Evolutionary conservation across 2,329 filamentous ascomycete species (phyloP).

Genomic region (Echinosphaeria canescens): DNA sequence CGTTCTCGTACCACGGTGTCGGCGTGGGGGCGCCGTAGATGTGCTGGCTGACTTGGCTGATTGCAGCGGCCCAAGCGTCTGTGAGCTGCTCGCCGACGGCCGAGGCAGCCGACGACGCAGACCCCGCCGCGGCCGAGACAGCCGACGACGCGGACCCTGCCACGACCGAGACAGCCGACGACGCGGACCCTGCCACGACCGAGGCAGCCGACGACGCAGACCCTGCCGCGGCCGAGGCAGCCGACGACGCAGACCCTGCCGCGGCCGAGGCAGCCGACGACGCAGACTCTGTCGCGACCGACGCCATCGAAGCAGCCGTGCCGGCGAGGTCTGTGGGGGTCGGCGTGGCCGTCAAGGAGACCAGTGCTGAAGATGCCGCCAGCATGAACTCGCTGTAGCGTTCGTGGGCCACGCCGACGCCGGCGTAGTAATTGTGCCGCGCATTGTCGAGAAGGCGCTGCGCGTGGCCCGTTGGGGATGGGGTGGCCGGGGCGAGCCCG

Average conservation of each 20-base stretch:
- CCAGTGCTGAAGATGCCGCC: slow-evolving; percentile 49
- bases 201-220: slow-evolving; percentile 23
- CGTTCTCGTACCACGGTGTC: slow-evolving; percentile 29
- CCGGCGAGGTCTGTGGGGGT: slow-evolving; percentile 31
- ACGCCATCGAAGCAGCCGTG: slow-evolving; percentile 20
- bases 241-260: slow-evolving; percentile 15
- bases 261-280: slow-evolving; percentile 21
- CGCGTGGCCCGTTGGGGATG: slow-evolving; percentile 17
- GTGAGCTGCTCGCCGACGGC: slow-evolving; percentile 14
- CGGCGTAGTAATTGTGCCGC: slow-evolving; percentile 51
- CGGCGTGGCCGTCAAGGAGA: slow-evolving; percentile 32
- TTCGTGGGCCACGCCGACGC: slow-evolving; percentile 56
- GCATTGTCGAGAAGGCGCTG: slow-evolving; percentile 40
- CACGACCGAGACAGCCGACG: slow-evolving; percentile 20
- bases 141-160: slow-evolving; percentile 18
- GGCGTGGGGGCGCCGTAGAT: slow-evolving; percentile 46
- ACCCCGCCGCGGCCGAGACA: slow-evolving; percentile 17
- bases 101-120: slow-evolving; percentile 15
- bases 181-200: slow-evolving; percentile 21
- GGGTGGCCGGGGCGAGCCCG: slow-evolving; percentile 37
- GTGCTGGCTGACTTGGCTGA: slow-evolving; percentile 43
- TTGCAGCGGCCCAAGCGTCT: slow-evolving; percentile 38
- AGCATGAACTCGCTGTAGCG: slow-evolving; percentile 56
- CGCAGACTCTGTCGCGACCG: slow-evolving; percentile 22
- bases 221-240: too few species aligned